Evolutionary conservation across 176 grass and related monocot species (phyloP), one percentile per base, ranked within the genome.

Genomic region (Bothriochloa decipiens): DNA sequence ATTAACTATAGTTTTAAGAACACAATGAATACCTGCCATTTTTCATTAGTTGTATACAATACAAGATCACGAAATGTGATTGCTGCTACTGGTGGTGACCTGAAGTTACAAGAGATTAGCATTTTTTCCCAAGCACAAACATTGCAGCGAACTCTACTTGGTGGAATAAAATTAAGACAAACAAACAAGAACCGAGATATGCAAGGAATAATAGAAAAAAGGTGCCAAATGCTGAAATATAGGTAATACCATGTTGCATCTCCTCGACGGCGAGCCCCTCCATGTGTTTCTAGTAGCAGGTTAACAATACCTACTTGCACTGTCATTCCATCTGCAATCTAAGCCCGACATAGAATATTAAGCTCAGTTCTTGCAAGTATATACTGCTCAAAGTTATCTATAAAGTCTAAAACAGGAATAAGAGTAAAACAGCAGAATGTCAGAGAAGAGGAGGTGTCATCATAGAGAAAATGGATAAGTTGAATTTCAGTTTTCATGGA

Each of bases 241-340:
- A 91, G 35, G 37, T 74, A 85, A 77, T 96, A 99, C 97, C 97
- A 99, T 67, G 88, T 96, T 77, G 91, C 91, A 81, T 87, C 89
- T 84, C 93, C 91, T 86, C 89, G 68, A 18, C 75, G 81, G 25
- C 82, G 78, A 81, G 84, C 57, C 66, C 97, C 88, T 62, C 97
- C 97, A 68, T 90, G 91, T 82, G 97, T 96, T 94, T 99, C 97
- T 70, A 99, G 74, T 73, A 96, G 82, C 47, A 99, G 91, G 85
- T 99, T 99, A 69, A 99, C 91, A 79, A 91, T 84, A 76, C 97
- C 93, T 73, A 99, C 93, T 91, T 99, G 88, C 23, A 99, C 80
- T 39, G 97, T 99, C 97, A 99, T 99, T 72, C 93, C 97, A 88
- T 99, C 97, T 94, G 97, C 89, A 86, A 99, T 99, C 96, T 99